A percentile compares a stretch with the other conserved stretches of the same genome.
Conservation (phyloP, 768 basidiomycete genomes). For the Trametes coccinea region DNA sequence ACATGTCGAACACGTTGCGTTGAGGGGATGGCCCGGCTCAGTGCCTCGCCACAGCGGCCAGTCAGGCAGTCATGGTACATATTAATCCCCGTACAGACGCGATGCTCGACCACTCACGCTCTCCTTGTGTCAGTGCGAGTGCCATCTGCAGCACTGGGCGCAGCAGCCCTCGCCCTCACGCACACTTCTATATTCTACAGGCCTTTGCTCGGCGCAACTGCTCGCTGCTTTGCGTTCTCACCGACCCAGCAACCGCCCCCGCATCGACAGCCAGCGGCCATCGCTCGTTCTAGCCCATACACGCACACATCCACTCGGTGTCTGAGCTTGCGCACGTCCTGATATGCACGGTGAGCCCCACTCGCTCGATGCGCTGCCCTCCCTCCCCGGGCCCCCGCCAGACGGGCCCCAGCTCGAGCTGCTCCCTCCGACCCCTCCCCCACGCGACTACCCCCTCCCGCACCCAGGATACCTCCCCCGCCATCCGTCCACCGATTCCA, state of each 20-base stretch:
- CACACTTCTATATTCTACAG: no score
- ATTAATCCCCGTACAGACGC: constrained; percentile 5
- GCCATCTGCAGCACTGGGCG: no score
- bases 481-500: neutral
- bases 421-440: constrained; percentile 20
- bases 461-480: constrained; percentile 1
- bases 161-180: no score
- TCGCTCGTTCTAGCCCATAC: neutral
- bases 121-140: no score
- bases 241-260: neutral
- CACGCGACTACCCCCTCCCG: constrained; percentile 8
- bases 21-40: neutral
- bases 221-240: neutral
- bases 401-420: constrained; percentile 19
- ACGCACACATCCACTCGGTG: neutral
- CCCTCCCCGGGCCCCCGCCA: constrained; percentile 16
- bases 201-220: no score
- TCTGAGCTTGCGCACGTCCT: neutral
- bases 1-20: constrained; percentile 24
- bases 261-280: neutral
- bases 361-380: constrained; percentile 13
- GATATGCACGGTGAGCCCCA: constrained; percentile 14
- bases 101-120: no score
- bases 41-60: constrained; percentile 6
- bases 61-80: neutral